phyloP scores from a whole-genome alignment of 2,329 filamentous ascomycete genomes.

The Ophiocordyceps unilateralis region DNA sequence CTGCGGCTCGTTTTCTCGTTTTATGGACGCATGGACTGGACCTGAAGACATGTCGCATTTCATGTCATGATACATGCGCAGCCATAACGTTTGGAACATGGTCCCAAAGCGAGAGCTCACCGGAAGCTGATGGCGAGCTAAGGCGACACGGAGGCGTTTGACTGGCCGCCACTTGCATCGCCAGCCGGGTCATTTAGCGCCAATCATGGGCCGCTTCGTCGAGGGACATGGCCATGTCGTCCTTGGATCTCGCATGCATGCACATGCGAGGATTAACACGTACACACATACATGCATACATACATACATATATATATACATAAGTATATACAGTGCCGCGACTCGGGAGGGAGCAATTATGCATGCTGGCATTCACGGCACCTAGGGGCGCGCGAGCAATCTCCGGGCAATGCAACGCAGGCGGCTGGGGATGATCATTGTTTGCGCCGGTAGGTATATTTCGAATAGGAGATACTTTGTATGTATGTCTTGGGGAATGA shows the following conservation, averaged over 20 bases:
- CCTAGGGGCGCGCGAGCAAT: too few species aligned
- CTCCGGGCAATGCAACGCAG: too few species aligned
- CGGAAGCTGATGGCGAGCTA: constrained; percentile 1
- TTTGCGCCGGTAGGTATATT: too few species aligned
- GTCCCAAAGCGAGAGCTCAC: background rate
- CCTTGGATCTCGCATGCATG: background rate
- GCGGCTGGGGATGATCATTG: too few species aligned
- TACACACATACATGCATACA: background rate
- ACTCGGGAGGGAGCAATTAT: too few species aligned
- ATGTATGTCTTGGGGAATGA: too few species aligned
- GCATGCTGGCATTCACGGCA: too few species aligned
- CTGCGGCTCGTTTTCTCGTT: too few species aligned
- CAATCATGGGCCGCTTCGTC: background rate
- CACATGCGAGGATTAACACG: background rate
- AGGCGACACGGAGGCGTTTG: background rate
- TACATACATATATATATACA: too few species aligned
- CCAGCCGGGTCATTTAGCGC: background rate
- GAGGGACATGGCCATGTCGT: background rate
- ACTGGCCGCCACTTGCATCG: background rate
- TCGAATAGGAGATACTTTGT: too few species aligned
- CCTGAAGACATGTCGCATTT: too few species aligned
- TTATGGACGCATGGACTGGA: background rate
- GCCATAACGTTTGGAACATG: background rate
- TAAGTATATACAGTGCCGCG: too few species aligned
- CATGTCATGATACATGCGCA: background rate